Evolutionary conservation across 345 rosid species (phyloP), one percentile per base, ranked within the genome.

Genomic region (Melaleuca quinquenervia): DNA sequence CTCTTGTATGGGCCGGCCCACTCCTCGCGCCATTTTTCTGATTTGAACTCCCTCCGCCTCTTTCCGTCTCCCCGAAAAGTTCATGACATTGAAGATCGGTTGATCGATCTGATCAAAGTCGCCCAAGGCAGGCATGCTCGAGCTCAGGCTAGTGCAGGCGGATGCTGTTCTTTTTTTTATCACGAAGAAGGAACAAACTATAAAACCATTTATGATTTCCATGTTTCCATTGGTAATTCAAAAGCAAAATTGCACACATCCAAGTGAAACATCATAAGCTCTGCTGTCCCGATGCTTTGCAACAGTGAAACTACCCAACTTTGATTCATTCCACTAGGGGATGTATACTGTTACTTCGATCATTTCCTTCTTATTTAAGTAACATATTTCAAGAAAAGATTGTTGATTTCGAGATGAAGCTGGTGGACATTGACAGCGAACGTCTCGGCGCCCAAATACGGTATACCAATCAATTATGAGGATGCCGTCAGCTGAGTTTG

Each of bases 381-480:
- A 64, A 32, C 78, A 8, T 32, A 94, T 98, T 95, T 1, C 99
- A 96, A 89, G 99, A 97, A 88, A 96, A 93, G 88, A 97, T 92
- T 84, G 92, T 98, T 0, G 95, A 96, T 75, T 97, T 95, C 88
- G 97, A 97, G 94, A 96, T 94, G 95, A 98, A 95, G 84, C 88
- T 95, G 88, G 96, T 94, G 99, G 98, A 92, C 91, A 94, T 98
- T 3, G 99, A 96, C 85, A 94, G 93, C 45, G 98, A 96, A 92
- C 99, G 96, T 88, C 94, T 98, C 36, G 99, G 99, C 7, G 94
- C 95, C 99, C 98, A 15, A 96, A 96, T 84, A 99, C 98, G 22
- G 98, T 93, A 82, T 97, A 95, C 84, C 99, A 96, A 22, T 95
- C 97, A 2, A 96, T 96, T 86, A 98, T 97, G 50, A 90, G 90